Conservation (phyloP, 495 filamentous ascomycete species). For the Penicillium lividum region DNA sequence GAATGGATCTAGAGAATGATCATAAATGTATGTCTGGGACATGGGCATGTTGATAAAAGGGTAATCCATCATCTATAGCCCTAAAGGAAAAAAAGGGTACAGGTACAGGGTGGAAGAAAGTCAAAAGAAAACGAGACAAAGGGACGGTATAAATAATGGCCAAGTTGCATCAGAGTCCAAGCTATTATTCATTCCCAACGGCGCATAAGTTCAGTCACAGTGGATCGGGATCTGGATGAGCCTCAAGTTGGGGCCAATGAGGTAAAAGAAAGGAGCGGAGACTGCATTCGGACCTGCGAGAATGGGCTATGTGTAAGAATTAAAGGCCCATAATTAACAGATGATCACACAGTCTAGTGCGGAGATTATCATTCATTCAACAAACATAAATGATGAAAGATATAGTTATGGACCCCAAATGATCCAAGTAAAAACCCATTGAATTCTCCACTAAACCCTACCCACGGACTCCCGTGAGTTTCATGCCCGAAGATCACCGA, state of each 20-base stretch:
- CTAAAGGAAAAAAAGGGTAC: neutral
- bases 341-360: neutral
- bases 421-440: no score
- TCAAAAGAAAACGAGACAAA: constrained; percentile 1
- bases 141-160: constrained; percentile 19
- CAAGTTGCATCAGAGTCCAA: neutral
- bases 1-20: constrained; percentile 18
- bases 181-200: neutral
- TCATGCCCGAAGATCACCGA: no score
- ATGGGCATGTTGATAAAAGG: constrained; percentile 19
- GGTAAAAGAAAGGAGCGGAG: neutral
- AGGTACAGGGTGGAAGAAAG: neutral
- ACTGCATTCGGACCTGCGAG: neutral
- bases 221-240: constrained; percentile 20
- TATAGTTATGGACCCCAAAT: no score
- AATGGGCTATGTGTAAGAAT: no score
- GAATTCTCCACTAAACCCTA: no score
- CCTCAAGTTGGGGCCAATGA: constrained; percentile 12
- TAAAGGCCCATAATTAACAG: neutral
- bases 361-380: neutral
- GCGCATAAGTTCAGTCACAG: constrained; percentile 2
- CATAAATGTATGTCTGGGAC: constrained; percentile 12
- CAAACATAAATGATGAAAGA: no score
- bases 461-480: no score
- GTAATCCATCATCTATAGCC: constrained; percentile 21